These are phyloP conservation scores for Rosa persica DNA, from an alignment of 306 rosid genomes.

Conservation along the genomic window DNA sequence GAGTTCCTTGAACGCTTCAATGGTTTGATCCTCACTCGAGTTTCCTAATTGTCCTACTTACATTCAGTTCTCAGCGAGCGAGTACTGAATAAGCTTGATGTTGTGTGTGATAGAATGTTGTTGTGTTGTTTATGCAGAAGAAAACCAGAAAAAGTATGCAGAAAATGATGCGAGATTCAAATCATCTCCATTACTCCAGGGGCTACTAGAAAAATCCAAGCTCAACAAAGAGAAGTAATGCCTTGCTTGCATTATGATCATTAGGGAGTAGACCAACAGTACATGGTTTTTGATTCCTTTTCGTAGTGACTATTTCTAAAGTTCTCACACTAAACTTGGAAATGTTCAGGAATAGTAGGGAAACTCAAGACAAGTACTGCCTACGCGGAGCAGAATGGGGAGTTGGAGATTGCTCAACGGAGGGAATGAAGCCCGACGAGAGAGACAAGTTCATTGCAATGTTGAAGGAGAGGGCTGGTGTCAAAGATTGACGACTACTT, in stretches of 20 bases:
- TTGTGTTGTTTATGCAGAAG: slow-evolving; percentile 51
- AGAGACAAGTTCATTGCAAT: slow-evolving; percentile 67
- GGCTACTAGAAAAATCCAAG: slow-evolving; percentile 74
- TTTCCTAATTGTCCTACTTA: background rate
- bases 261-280: background rate
- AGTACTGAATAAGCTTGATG: background rate
- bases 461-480: slow-evolving; percentile 69
- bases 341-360: slow-evolving; percentile 59
- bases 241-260: background rate
- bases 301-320: background rate
- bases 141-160: slow-evolving; percentile 83
- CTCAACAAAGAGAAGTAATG: slow-evolving; percentile 81
- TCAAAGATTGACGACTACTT: slow-evolving; percentile 27
- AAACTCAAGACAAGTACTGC: slow-evolving; percentile 75
- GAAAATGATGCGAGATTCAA: slow-evolving; percentile 76
- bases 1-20: slow-evolving; percentile 72
- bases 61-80: background rate
- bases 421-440: slow-evolving; percentile 70
- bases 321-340: background rate
- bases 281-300: background rate
- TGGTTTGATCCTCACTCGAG: slow-evolving; percentile 39
- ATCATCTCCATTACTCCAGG: slow-evolving; percentile 65
- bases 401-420: slow-evolving; percentile 87
- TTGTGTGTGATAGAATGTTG: background rate
- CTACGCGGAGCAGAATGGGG: slow-evolving; percentile 96